Conservation (phyloP, 1,284 basidiomycete genomes). For the Rhodotorula sp. region DNA sequence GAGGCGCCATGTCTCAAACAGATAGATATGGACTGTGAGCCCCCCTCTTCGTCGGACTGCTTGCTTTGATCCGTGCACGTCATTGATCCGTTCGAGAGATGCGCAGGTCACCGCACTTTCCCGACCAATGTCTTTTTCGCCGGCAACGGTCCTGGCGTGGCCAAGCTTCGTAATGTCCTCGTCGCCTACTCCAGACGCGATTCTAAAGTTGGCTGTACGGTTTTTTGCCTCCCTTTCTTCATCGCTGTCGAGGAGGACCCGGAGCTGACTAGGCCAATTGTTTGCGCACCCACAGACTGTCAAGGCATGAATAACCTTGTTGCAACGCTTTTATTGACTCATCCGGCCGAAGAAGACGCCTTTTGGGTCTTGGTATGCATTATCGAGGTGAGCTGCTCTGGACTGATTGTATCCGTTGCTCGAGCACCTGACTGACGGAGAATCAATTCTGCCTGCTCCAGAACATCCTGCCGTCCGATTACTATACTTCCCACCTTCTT, state of each 20-base stretch:
- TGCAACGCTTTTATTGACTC: slow-evolving; percentile 85
- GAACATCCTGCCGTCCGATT: slow-evolving; percentile 51
- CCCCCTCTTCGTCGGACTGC: not conserved
- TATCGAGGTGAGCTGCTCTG: too few species aligned
- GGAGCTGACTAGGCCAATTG: slow-evolving; percentile 31
- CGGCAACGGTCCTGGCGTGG: slow-evolving; percentile 87
- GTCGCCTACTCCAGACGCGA: slow-evolving; percentile 79
- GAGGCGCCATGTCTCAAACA: slow-evolving; percentile 65
- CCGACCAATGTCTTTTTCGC: slow-evolving; percentile 96
- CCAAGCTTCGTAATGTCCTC: slow-evolving; percentile 83
- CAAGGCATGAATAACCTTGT: slow-evolving; percentile 94
- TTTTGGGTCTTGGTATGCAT: slow-evolving; percentile 93
- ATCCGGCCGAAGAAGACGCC: slow-evolving; percentile 92
- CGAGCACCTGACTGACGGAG: too few species aligned
- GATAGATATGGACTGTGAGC: slow-evolving; percentile 91
- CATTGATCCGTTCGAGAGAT: too few species aligned
- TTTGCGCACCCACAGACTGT: slow-evolving; percentile 52
- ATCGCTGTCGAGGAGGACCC: not conserved
- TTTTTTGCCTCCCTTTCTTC: not conserved
- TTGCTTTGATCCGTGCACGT: not conserved
- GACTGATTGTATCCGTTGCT: too few species aligned
- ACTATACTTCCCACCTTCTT: slow-evolving; percentile 50
- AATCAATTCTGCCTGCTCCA: slow-evolving; percentile 13
- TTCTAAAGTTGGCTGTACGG: slow-evolving; percentile 49
- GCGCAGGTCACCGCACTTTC: slow-evolving; percentile 65